Evolutionary conservation across 2,329 filamentous ascomycete species (phyloP).

Genomic region (Ophiostoma montium): DNA sequence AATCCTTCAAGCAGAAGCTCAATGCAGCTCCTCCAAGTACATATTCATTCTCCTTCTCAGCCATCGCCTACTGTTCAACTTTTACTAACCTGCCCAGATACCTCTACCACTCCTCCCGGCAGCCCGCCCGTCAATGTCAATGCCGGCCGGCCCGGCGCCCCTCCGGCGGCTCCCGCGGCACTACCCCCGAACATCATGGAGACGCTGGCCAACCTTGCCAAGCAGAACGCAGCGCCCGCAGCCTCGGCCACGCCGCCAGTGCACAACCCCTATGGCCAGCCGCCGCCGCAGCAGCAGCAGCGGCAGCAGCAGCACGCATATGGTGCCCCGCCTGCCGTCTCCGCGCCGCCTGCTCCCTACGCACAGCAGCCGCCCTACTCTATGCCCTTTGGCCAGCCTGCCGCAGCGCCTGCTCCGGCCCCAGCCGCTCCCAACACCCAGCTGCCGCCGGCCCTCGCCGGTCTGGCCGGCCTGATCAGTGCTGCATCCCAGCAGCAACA

Average conservation of each 20-base stretch:
- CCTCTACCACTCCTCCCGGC: slow-evolving; percentile 53
- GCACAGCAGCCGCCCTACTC: slow-evolving; percentile 16
- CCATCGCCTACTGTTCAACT: neutral
- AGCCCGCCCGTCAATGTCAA: slow-evolving; percentile 33
- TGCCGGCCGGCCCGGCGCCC: slow-evolving; percentile 15
- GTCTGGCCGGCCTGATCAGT: slow-evolving; percentile 5
- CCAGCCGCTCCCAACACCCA: slow-evolving; percentile 11
- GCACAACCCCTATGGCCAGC: slow-evolving; percentile 14
- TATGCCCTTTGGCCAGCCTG: slow-evolving; percentile 13
- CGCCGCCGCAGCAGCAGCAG: slow-evolving; percentile 19
- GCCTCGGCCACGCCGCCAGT: slow-evolving; percentile 7
- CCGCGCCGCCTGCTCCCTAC: slow-evolving; percentile 30
- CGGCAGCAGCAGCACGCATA: slow-evolving; percentile 21
- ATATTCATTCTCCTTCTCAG: slow-evolving; percentile 21
- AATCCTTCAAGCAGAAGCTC: slow-evolving; percentile 69
- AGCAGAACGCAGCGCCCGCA: slow-evolving; percentile 49
- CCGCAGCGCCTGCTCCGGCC: slow-evolving; percentile 20
- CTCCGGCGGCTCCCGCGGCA: slow-evolving; percentile 21
- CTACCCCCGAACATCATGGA: slow-evolving; percentile 51
- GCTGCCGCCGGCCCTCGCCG: slow-evolving; percentile 6
- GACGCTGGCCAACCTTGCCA: slow-evolving; percentile 66
- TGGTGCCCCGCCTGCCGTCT: slow-evolving; percentile 26
- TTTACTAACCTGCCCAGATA: slow-evolving; percentile 23
- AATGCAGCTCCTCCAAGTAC: slow-evolving; percentile 50
- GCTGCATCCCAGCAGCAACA: slow-evolving; percentile 2